These are phyloP conservation scores for Parastagonospora avenae DNA, from an alignment of 2,329 filamentous ascomycete genomes.

Conservation along the genomic window DNA sequence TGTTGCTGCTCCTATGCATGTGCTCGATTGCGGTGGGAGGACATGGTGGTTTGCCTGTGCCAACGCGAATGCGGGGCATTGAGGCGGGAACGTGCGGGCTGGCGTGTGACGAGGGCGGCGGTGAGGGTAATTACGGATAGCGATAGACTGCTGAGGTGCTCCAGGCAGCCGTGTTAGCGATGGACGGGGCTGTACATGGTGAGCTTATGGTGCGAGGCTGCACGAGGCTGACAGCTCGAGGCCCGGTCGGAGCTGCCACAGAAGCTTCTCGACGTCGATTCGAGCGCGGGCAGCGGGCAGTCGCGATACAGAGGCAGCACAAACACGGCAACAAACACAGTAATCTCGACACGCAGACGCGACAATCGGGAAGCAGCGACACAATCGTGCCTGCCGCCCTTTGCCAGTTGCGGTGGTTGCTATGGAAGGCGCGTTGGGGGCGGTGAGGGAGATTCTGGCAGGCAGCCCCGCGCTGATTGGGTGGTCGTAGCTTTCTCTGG, in stretches of 20 bases:
- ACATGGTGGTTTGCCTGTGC: neutral
- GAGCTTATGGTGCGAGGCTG: conserved; percentile 7
- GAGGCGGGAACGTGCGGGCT: conserved; percentile 2
- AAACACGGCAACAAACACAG: neutral
- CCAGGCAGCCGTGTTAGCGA: conserved; percentile 11
- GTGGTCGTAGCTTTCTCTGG: conserved; percentile 28
- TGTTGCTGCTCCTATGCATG: neutral
- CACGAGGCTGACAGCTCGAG: conserved; percentile 10
- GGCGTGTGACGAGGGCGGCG: conserved; percentile 5
- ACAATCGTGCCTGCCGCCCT: conserved; percentile 18
- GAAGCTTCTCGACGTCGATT: conserved; percentile 3
- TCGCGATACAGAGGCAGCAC: neutral
- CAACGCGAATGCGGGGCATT: neutral
- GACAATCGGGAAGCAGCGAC: conserved; percentile 2
- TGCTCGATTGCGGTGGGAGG: neutral
- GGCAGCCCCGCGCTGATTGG: conserved; percentile 29
- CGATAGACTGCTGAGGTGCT: neutral
- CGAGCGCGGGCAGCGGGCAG: neutral
- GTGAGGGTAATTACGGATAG: neutral
- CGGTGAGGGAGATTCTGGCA: conserved; percentile 30
- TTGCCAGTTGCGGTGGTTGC: conserved; percentile 16
- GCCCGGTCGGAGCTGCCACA: neutral
- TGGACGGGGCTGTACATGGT: conserved; percentile 8
- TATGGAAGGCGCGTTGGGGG: conserved; percentile 22
- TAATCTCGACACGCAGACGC: neutral